Percentiles rank a stretch among this genome's conserved stretches.
Evolutionary conservation across 1,139 yeast species (phyloP).

Genomic region (Scheffersomyces quercinus): DNA sequence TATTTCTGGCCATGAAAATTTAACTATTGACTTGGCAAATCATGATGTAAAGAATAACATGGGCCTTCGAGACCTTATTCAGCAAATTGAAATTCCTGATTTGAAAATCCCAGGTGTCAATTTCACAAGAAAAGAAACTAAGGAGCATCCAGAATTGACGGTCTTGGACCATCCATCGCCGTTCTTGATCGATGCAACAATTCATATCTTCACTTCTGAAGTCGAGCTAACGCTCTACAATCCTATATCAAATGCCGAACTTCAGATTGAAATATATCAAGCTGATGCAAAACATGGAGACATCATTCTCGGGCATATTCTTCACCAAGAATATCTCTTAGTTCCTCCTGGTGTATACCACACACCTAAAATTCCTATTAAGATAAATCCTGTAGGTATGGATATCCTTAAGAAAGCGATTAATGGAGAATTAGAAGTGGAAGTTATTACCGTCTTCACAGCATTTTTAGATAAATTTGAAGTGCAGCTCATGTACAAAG

Average conservation of each 20-base stretch:
- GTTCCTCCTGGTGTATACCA: slow-evolving; percentile 52
- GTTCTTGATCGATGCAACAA: slow-evolving; percentile 45
- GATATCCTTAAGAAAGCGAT: slow-evolving; percentile 50
- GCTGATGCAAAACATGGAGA: slow-evolving; percentile 52
- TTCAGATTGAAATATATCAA: slow-evolving; percentile 37
- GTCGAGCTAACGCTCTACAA: slow-evolving; percentile 53
- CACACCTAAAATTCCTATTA: slow-evolving; percentile 51
- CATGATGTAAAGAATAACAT: slow-evolving; percentile 13
- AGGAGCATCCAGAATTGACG: slow-evolving; percentile 1
- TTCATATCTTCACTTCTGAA: slow-evolving; percentile 54
- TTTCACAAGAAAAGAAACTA: slow-evolving; percentile 5
- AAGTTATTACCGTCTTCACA: slow-evolving; percentile 43
- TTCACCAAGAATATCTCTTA: slow-evolving; percentile 31
- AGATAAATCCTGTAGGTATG: slow-evolving; percentile 45
- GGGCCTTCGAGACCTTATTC: slow-evolving; percentile 17
- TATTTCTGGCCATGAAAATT: slow-evolving; percentile 20
- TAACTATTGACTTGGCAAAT: slow-evolving; percentile 10
- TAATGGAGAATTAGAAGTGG: slow-evolving; percentile 50
- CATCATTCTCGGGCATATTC: slow-evolving; percentile 45
- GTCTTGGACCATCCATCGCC: slow-evolving; percentile 8
- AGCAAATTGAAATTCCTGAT: slow-evolving; percentile 13
- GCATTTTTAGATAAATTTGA: slow-evolving; percentile 38
- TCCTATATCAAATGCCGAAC: slow-evolving; percentile 47
- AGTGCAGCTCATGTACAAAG: slow-evolving; percentile 43
- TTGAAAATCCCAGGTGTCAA: slow-evolving; percentile 17